Conservation (phyloP, 2,329 filamentous ascomycete genomes). For the Diaporthe sp. region DNA sequence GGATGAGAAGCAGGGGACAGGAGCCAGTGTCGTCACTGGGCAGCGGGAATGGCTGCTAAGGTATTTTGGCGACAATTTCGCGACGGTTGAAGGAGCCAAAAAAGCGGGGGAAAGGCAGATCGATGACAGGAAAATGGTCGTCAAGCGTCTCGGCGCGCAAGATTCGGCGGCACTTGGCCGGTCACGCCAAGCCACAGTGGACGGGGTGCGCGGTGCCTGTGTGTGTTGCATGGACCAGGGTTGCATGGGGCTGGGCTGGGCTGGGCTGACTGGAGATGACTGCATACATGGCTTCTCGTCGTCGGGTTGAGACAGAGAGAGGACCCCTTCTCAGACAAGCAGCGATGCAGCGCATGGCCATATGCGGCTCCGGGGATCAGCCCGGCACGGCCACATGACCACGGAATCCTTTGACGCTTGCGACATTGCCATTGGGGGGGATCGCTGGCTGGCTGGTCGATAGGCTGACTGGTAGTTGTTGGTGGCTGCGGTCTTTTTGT, state of each 20-base stretch:
- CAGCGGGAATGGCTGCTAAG: not conserved
- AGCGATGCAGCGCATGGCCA: not conserved
- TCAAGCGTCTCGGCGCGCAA: constrained; percentile 12
- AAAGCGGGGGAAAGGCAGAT: constrained; percentile 11
- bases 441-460: not conserved
- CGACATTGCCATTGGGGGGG: constrained; percentile 24
- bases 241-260: not conserved
- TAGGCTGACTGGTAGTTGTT: not conserved
- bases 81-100: constrained; percentile 22
- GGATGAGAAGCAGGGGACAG: not conserved
- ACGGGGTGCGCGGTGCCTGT: not conserved
- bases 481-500: constrained; percentile 7
- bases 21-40: constrained; percentile 5
- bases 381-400: constrained; percentile 13
- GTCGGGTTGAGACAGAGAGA: not conserved
- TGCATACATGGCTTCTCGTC: not conserved
- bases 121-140: constrained; percentile 18
- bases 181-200: not conserved
- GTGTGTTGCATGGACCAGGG: not conserved
- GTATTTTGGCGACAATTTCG: constrained; percentile 24
- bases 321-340: not conserved
- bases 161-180: not conserved
- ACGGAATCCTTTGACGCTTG: constrained; percentile 13
- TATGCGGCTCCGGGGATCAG: constrained; percentile 17
- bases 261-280: constrained; percentile 11